Conservation (phyloP, 495 filamentous ascomycete species). For the Lophiotrema nucula region DNA sequence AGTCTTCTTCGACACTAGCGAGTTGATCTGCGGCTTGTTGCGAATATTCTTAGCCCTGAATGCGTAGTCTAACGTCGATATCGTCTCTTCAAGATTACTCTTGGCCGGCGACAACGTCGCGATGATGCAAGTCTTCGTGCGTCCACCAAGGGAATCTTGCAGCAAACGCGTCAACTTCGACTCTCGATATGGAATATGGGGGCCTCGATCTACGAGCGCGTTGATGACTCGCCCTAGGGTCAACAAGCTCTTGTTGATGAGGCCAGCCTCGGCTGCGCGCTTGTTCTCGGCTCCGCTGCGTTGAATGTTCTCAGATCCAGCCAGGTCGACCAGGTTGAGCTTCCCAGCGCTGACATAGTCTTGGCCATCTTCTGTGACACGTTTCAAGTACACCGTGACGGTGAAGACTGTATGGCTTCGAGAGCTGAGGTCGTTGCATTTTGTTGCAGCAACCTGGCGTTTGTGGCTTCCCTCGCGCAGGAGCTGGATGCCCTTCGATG, state of each 20-base stretch:
- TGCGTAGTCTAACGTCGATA: slow-evolving; percentile 95
- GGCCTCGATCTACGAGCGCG: slow-evolving; percentile 84
- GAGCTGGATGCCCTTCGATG: slow-evolving; percentile 78
- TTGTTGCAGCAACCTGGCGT: slow-evolving; percentile 94
- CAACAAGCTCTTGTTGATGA: slow-evolving; percentile 97
- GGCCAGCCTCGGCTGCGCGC: slow-evolving; percentile 86
- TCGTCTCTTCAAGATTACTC: slow-evolving; percentile 94
- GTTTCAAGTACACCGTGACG: slow-evolving; percentile 83
- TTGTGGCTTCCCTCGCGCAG: slow-evolving; percentile 88
- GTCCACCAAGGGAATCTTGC: slow-evolving; percentile 93
- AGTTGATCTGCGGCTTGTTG: slow-evolving; percentile 95
- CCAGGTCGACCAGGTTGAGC: slow-evolving; percentile 92
- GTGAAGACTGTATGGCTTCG: slow-evolving; percentile 97
- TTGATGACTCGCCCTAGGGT: slow-evolving; percentile 97
- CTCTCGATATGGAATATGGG: slow-evolving; percentile 93
- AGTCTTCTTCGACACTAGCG: slow-evolving; percentile 85
- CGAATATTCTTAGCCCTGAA: slow-evolving; percentile 97
- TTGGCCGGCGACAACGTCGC: slow-evolving; percentile 92
- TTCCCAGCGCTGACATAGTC: slow-evolving; percentile 93
- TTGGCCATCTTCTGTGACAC: slow-evolving; percentile 75
- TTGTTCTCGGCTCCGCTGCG: slow-evolving; percentile 97
- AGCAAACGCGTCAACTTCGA: slow-evolving; percentile 93
- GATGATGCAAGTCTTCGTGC: slow-evolving; percentile 97
- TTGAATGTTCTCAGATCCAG: slow-evolving; percentile 96
- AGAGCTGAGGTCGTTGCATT: slow-evolving; percentile 96